These are phyloP conservation scores for Penicillium sp. DNA, from an alignment of 2,329 filamentous ascomycete genomes.

Conservation along the genomic window DNA sequence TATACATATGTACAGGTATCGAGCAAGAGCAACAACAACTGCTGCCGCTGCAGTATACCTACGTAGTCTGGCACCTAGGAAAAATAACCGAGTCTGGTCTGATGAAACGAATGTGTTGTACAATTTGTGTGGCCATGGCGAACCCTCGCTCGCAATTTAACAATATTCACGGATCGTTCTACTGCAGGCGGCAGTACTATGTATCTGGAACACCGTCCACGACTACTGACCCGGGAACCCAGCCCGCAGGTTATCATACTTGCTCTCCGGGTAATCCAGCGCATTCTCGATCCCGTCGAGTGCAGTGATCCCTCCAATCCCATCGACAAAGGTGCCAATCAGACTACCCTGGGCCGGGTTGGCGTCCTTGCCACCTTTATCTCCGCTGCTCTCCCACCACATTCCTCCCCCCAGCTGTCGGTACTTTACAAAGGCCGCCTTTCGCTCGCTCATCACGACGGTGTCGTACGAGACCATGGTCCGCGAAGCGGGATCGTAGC, in stretches of 20 bases:
- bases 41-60: too few species aligned
- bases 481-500: conserved; percentile 58
- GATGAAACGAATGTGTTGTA: too few species aligned
- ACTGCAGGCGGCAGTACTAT: too few species aligned
- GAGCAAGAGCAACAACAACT: too few species aligned
- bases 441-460: conserved; percentile 56
- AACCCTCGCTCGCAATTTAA: too few species aligned
- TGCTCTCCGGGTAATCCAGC: conserved; percentile 35
- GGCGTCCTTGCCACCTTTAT: conserved; percentile 52
- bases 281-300: conserved; percentile 34
- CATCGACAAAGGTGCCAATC: conserved; percentile 51
- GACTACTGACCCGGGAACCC: conserved; percentile 20
- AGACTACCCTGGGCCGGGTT: conserved; percentile 51
- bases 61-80: too few species aligned
- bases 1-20: too few species aligned
- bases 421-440: conserved; percentile 64
- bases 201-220: too few species aligned
- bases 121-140: too few species aligned
- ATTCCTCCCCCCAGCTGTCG: conserved; percentile 75
- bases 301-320: conserved; percentile 26
- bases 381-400: conserved; percentile 91
- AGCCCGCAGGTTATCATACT: conserved; percentile 35
- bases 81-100: too few species aligned
- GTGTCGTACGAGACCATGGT: conserved; percentile 70
- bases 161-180: too few species aligned